Evolutionary conservation across 2,329 filamentous ascomycete genomes (phyloP).

Genomic region (Hypomyces perniciosus): DNA sequence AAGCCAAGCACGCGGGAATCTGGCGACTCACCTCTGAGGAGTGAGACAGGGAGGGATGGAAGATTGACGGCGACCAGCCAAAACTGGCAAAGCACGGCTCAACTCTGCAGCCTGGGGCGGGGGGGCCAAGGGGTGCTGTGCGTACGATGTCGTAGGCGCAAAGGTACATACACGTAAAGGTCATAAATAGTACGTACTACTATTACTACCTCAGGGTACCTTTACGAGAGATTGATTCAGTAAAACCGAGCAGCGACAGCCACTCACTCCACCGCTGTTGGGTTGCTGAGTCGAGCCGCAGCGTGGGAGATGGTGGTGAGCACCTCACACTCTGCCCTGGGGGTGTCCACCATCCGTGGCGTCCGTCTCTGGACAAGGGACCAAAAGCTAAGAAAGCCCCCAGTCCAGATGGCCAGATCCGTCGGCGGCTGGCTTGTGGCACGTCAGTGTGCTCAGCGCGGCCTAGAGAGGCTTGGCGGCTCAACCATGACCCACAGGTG

Average conservation of each 20-base stretch:
- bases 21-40: conserved; percentile 3
- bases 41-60: conserved; percentile 3
- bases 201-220: too few relatives aligned
- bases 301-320: neutral
- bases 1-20: conserved; percentile 5
- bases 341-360: conserved; percentile 6
- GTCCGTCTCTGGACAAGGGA: conserved; percentile 6
- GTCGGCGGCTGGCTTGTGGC: conserved; percentile 14
- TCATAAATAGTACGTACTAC: too few relatives aligned
- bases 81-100: conserved; percentile 7
- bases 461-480: conserved; percentile 2
- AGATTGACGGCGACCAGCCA: conserved; percentile 7
- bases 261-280: too few relatives aligned
- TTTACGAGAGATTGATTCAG: too few relatives aligned
- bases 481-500: conserved; percentile 2
- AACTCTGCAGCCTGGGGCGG: neutral
- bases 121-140: neutral
- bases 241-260: too few relatives aligned
- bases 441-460: conserved; percentile 10
- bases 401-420: conserved; percentile 16
- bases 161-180: too few relatives aligned
- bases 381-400: neutral
- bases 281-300: too few relatives aligned
- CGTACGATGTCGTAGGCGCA: neutral
- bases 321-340: neutral